Evolutionary conservation across 495 filamentous ascomycete species (phyloP).

Genomic region (Penicillium ucsense): DNA sequence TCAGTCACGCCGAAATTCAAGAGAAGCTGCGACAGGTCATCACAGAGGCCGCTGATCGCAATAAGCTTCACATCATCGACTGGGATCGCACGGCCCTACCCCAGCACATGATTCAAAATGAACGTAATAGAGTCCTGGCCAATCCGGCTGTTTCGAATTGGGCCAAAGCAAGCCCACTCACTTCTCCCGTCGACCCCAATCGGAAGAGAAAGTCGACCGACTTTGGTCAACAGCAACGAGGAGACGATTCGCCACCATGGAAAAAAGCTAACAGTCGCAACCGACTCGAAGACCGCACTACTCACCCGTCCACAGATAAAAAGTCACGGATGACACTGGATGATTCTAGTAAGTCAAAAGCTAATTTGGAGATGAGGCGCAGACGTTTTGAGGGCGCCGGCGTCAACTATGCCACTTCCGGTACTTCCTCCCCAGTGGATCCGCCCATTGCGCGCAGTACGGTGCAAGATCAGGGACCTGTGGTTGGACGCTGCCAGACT

Average conservation of each 20-base stretch:
- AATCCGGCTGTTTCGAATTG: conserved; percentile 30
- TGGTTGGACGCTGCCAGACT: conserved; percentile 74
- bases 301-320: conserved; percentile 52
- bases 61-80: conserved; percentile 59
- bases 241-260: conserved; percentile 55
- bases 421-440: conserved; percentile 42
- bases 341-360: conserved; percentile 75
- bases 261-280: conserved; percentile 53
- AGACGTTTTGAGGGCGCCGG: conserved; percentile 72
- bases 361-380: conserved; percentile 78
- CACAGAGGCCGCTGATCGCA: conserved; percentile 60
- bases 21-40: conserved; percentile 78
- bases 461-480: conserved; percentile 56
- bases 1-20: conserved; percentile 64
- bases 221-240: conserved; percentile 32
- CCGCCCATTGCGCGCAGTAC: conserved; percentile 48
- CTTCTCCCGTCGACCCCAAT: conserved; percentile 22
- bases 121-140: conserved; percentile 44
- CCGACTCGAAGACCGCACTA: conserved; percentile 68
- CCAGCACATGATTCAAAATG: conserved; percentile 71
- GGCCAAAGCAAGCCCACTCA: conserved; percentile 19
- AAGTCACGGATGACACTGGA: conserved; percentile 43
- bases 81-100: conserved; percentile 82
- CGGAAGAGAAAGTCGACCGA: conserved; percentile 81
- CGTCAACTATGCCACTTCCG: conserved; percentile 29